Evolutionary conservation across 2,329 filamentous ascomycete species (phyloP), one percentile per base, ranked within the genome.

Genomic region (Plectosphaerella cucumerina): DNA sequence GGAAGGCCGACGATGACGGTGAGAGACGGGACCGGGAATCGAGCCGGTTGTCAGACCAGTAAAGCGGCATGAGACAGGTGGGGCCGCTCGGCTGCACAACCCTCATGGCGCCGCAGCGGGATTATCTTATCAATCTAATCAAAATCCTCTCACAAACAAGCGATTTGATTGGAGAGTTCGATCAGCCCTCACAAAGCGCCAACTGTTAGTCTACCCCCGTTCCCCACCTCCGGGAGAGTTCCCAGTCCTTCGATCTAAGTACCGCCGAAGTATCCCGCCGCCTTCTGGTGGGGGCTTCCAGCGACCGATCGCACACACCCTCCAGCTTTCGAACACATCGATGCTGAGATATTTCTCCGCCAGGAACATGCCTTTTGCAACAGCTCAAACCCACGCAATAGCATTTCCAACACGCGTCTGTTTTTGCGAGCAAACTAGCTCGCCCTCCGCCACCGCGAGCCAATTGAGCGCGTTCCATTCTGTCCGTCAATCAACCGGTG

Each of bases 101-200:
- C 17, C n/a, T n/a, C 35, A 18, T n/a, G 15, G 35, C 17, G 35
- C 35, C 35, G 35, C 35, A 6, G n/a, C 17, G 39, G 39, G 39
- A 53, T 56, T 67, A 74, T 74, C 72, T 74, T 72, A 74, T 74
- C 71, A 74, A 74, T 74, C 71, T 61, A 63, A 72, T 71, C 65
- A 65, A 47, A 51, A 56, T 53, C 48, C 55, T 47, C 54, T 49
- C 47, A 50, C 39, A 20, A 43, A 22, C 20, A 22, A 14, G 17
- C 6, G 11, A 33, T 42, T 14, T 42, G 35, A 48, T 48, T 48
- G 47, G 47, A 14, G 11, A n/a, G 4, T 18, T 31, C 34, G 35
- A 48, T 48, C 47, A 48, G 47, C 22, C 35, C 47, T 48, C 39
- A 42, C 39, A 17, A 42, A 18, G n/a, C 10, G n/a, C 39, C 17